Evolutionary conservation across 768 basidiomycete genomes (phyloP), one percentile per base, ranked within the genome.

Genomic region (Macrocybe gigantea): DNA sequence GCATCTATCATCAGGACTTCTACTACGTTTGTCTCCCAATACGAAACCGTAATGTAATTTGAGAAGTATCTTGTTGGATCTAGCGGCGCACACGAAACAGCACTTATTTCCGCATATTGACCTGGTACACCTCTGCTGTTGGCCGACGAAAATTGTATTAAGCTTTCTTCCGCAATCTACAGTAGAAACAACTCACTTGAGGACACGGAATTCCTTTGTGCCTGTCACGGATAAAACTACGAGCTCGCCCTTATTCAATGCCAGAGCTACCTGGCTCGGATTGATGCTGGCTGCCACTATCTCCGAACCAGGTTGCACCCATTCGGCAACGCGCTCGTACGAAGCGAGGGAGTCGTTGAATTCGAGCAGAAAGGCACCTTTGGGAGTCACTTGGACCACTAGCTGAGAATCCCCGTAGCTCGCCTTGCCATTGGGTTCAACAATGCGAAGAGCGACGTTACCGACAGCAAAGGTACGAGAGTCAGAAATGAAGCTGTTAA

Each of bases 231-330:
- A 73, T 40, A 92, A 70, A 7, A 78, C 52, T 1, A 74, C 64
- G 9, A 91, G 51, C 38, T 60, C 67, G 3, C 83, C 81, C 5
- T 73, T 74, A 44, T 62, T 75, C 41, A 85, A 56, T 3, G 78
- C 88, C 32, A 92, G 56, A 4, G 79, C 66, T 35, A 87, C 67
- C 63, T 89, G 86, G 48, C 80, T 83, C 1, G 79, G 63, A 61
- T 84, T 91, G 52, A 86, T 64, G 49, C 77, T 77, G 2, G 88
- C 89, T 7, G 79, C 78, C 7, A 88, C 82, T 40, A 91, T 73
- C 51, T 80, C 75, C 13, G 67, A 36, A 35, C 56, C 49, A 11
- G 60, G 10, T 11, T 37, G 44, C 12, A 51, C 61, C 72, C 77
- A 81, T n/a, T 63, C 49, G 45, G 67, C 62, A 35, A 72, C 54